phyloP scores from a whole-genome alignment of 1,284 basidiomycete species.

The Kalmanozyma brasiliensis region DNA sequence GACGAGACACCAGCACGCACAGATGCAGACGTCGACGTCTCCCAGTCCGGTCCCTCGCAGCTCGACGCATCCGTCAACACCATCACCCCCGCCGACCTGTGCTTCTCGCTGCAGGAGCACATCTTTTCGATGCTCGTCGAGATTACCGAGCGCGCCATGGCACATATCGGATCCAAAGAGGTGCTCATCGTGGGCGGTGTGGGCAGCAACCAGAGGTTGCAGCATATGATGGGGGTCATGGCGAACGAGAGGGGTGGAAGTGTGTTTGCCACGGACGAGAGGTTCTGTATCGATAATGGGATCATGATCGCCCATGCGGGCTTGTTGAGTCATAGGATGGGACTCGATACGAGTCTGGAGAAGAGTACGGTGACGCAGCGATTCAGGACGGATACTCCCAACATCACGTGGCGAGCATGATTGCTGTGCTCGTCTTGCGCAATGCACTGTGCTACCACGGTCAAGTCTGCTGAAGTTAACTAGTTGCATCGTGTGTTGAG shows the following conservation, averaged over 20 bases:
- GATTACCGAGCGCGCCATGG: constrained; percentile 99
- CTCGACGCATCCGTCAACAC: constrained; percentile 34
- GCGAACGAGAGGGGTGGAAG: constrained; percentile 85
- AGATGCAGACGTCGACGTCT: constrained; percentile 38
- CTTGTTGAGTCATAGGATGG: constrained; percentile 90
- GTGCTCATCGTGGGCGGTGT: constrained; percentile 98
- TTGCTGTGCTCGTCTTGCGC: too few species aligned
- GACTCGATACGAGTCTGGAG: constrained; percentile 68
- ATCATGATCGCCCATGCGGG: constrained; percentile 99
- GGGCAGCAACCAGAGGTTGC: constrained; percentile 85
- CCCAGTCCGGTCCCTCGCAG: constrained; percentile 25
- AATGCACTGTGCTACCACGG: background rate
- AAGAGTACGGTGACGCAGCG: constrained; percentile 66
- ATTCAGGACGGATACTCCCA: constrained; percentile 64
- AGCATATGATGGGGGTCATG: constrained; percentile 99
- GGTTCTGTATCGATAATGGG: constrained; percentile 99
- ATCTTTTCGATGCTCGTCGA: constrained; percentile 99
- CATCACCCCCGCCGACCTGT: constrained; percentile 92
- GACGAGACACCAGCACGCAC: constrained; percentile 6
- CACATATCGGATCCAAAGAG: constrained; percentile 94
- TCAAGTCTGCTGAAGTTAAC: too few species aligned
- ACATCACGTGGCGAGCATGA: constrained; percentile 47
- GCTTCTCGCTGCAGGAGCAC: constrained; percentile 96
- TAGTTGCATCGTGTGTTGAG: too few species aligned
- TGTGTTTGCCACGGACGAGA: constrained; percentile 95